phyloP scores from a whole-genome alignment of 306 rosid species.

The Cucumis cinereus region DNA sequence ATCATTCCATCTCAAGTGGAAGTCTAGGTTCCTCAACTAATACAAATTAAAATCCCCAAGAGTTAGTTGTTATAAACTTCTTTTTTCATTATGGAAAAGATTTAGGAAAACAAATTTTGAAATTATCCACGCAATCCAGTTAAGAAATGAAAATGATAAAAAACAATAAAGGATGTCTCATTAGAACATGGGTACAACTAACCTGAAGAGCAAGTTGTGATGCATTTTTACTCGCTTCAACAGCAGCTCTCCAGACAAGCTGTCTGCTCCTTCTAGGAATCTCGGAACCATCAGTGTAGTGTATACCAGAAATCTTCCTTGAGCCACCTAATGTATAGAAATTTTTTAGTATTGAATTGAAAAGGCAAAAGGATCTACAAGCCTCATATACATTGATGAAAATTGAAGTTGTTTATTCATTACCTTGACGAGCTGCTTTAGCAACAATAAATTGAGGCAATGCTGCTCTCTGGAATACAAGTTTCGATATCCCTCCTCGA shows the following conservation, averaged over 20 bases:
- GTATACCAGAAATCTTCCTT: constrained; percentile 53
- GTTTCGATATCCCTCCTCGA: constrained; percentile 64
- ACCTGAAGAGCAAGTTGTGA: constrained; percentile 97
- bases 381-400: not conserved
- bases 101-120: not conserved
- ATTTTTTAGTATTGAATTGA: not conserved
- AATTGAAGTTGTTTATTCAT: not conserved
- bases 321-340: constrained; percentile 51
- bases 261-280: constrained; percentile 79
- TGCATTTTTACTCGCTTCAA: constrained; percentile 71
- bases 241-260: constrained; percentile 83
- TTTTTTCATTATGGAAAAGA: not conserved
- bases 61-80: constrained; percentile 8
- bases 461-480: constrained; percentile 64
- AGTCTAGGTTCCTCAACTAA: constrained; percentile 87
- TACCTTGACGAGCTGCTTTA: constrained; percentile 89
- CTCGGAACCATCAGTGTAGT: constrained; percentile 67
- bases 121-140: constrained; percentile 10
- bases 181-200: constrained; percentile 2
- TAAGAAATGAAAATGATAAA: not conserved
- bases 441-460: constrained; percentile 42
- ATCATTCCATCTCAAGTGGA: constrained; percentile 81
- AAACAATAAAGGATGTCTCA: not conserved
- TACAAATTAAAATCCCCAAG: constrained; percentile 19
- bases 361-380: not conserved